Conservation (phyloP, 208 protist species). For the Lotmaria passim region DNA sequence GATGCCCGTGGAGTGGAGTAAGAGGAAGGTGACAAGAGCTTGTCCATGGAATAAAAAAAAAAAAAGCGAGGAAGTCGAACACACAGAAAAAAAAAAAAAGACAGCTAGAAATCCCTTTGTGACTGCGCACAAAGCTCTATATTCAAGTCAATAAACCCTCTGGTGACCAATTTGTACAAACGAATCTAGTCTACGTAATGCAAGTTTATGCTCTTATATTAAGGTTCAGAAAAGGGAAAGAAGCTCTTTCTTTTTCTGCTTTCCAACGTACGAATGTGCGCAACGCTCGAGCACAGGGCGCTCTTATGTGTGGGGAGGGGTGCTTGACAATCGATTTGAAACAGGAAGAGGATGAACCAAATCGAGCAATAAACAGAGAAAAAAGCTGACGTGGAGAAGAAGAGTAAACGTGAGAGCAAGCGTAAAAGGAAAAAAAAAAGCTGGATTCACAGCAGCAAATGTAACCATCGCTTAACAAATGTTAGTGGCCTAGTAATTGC, state of each 20-base stretch:
- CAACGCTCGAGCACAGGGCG: too few species aligned
- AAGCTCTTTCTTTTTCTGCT: too few species aligned
- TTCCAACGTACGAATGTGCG: too few species aligned
- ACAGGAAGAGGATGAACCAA: too few species aligned
- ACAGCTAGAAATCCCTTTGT: background rate
- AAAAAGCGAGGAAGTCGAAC: background rate
- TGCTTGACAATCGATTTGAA: too few species aligned
- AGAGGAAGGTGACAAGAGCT: background rate
- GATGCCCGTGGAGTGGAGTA: background rate
- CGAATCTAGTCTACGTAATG: too few species aligned
- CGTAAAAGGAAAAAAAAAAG: background rate
- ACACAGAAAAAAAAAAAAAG: background rate
- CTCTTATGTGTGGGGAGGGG: too few species aligned
- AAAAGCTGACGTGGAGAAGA: slow-evolving; percentile 1
- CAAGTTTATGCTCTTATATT: too few species aligned
- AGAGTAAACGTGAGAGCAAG: background rate
- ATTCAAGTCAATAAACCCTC: too few species aligned
- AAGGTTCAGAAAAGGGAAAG: too few species aligned
- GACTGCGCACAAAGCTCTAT: too few species aligned
- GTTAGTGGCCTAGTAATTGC: background rate
- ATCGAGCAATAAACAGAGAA: background rate
- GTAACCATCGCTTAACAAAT: background rate
- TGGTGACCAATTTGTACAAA: too few species aligned
- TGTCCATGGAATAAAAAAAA: background rate
- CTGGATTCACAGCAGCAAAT: background rate